Evolutionary conservation across 1,139 yeast species (phyloP), one percentile per base, ranked within the genome.

Genomic region (Saccharomycopsis hybrid): DNA sequence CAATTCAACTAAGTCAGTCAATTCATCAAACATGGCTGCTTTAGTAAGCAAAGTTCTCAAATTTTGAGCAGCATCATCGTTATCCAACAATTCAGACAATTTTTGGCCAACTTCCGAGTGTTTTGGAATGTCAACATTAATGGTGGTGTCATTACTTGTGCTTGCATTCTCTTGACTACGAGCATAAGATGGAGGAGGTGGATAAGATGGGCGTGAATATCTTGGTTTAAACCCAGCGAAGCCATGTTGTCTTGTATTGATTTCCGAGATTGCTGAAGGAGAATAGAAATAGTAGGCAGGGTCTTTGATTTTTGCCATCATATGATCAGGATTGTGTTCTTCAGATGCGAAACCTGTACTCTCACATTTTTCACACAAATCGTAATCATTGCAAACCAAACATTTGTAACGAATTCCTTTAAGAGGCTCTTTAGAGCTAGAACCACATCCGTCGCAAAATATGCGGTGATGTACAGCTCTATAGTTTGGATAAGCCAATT

Each of bases 321-420:
- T 40, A 40, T 40, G 43, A 28, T 40, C 33, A 24, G 43, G 30
- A 11, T 24, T 28, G 9, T 40, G 43, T 9, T 11, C n/a, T 11
- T 29, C 13, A 13, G 28, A 29, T 29, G 43, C 30, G 25, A 28
- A 40, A 28, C 43, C 43, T 40, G 11, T 40, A n/a, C 33, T 33
- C 33, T 72, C 74, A 59, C 84, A 79, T 8, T 58, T 54, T 32
- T 65, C 69, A 60, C 85, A 78, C 51, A 78, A 65, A 57, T 78
- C 84, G 57, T 64, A 73, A 56, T 78, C 73, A 1, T 60, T 55
- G 57, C 85, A 78, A 24, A 71, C 68, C 48, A 71, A 63, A 59
- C 85, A 78, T 54, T 69, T 69, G 64, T 68, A 79, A 46, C 83
- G 69, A 27, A 58, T 58, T 1, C 83, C 84, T 30, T 49, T 56